Percentiles rank a stretch among this genome's conserved stretches.
Conservation (phyloP, 768 basidiomycete genomes). For the Boletus coccyginus region DNA sequence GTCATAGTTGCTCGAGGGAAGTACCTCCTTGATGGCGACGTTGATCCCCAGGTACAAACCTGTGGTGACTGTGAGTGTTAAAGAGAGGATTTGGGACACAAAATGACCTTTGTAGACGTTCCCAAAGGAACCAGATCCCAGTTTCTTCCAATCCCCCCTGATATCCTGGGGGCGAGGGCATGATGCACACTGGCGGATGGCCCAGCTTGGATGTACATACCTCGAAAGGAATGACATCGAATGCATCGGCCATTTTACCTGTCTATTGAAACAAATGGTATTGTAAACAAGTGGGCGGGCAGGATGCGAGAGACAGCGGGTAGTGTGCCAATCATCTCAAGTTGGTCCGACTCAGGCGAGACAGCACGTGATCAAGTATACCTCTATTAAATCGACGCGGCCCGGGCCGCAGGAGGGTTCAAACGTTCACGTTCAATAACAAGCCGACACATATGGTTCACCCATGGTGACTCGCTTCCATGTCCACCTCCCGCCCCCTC, state of each 20-base stretch:
- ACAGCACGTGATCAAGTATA: slow-evolving; percentile 22
- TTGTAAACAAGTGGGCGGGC: background rate
- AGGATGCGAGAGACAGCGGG: slow-evolving; percentile 1
- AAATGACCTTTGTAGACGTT: slow-evolving; percentile 75
- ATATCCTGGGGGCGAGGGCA: slow-evolving; percentile 58
- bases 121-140: slow-evolving; percentile 91
- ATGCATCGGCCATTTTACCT: slow-evolving; percentile 56
- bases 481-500: slow-evolving; percentile 20
- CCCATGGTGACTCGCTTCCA: slow-evolving; percentile 25
- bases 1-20: slow-evolving; percentile 89
- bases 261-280: background rate
- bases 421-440: background rate
- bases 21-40: slow-evolving; percentile 94
- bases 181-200: background rate
- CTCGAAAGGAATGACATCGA: slow-evolving; percentile 87
- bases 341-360: slow-evolving; percentile 15
- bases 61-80: slow-evolving; percentile 28
- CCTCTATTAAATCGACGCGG: slow-evolving; percentile 10
- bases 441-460: background rate
- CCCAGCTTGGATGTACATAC: slow-evolving; percentile 37
- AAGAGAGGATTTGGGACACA: background rate
- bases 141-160: slow-evolving; percentile 82
- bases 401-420: no score
- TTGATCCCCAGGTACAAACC: slow-evolving; percentile 93
- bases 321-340: slow-evolving; percentile 1